These are phyloP conservation scores for Camptophora hylomeconis DNA, from an alignment of 2,329 filamentous ascomycete species.

Conservation along the genomic window DNA sequence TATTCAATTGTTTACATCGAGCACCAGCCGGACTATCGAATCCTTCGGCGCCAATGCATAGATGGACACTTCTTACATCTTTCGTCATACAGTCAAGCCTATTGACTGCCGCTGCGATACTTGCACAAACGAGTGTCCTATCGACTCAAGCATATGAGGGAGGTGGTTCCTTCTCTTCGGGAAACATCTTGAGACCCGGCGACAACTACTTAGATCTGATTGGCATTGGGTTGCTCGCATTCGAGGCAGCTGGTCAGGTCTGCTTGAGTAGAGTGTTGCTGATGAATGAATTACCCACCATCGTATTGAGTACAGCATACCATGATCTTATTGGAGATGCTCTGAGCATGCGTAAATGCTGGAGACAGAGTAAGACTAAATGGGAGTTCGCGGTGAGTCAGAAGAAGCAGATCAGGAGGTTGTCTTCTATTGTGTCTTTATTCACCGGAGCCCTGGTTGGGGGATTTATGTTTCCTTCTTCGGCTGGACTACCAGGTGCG, in stretches of 20 bases:
- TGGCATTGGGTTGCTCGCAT: conserved; percentile 25
- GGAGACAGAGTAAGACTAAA: too few relatives aligned
- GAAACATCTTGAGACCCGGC: too few relatives aligned
- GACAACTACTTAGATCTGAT: too few relatives aligned
- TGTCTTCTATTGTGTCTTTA: too few relatives aligned
- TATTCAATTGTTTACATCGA: conserved; percentile 24
- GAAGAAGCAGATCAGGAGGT: too few relatives aligned
- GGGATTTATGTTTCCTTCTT: too few relatives aligned
- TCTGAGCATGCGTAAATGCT: too few relatives aligned
- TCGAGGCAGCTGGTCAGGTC: conserved; percentile 28
- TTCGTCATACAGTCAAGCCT: conserved; percentile 1
- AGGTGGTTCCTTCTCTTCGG: too few relatives aligned
- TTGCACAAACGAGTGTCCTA: neutral
- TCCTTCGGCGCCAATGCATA: conserved; percentile 18
- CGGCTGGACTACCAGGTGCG: too few relatives aligned
- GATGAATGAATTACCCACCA: conserved; percentile 30
- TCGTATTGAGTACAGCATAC: conserved; percentile 31
- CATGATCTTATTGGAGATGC: conserved; percentile 31
- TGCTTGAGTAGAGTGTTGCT: conserved; percentile 26
- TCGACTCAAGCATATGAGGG: conserved; percentile 3
- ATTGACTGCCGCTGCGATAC: neutral
- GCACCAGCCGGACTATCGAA: conserved; percentile 17
- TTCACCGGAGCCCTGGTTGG: too few relatives aligned
- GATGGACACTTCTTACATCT: conserved; percentile 17
- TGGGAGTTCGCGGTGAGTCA: too few relatives aligned